These are phyloP conservation scores for Sarocladium brachiariae DNA, from an alignment of 2,329 filamentous ascomycete genomes.

Conservation along the genomic window DNA sequence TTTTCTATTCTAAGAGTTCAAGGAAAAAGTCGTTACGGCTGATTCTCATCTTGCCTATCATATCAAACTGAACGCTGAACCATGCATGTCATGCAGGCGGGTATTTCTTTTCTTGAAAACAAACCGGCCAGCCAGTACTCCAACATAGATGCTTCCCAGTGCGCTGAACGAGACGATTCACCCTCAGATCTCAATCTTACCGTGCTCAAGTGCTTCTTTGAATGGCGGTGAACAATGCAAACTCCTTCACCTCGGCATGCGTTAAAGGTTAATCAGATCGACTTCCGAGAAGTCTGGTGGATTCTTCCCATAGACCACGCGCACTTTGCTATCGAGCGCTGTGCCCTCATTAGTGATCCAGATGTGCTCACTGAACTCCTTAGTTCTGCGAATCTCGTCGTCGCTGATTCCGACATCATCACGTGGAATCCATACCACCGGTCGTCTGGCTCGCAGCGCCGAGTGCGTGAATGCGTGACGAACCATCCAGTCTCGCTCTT, in stretches of 20 bases:
- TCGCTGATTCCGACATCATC: conserved; percentile 87
- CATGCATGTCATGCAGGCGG: neutral
- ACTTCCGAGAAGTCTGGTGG: conserved; percentile 87
- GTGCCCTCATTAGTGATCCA: conserved; percentile 95
- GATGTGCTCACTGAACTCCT: conserved; percentile 68
- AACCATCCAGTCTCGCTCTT: conserved; percentile 79
- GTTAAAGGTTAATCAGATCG: conserved; percentile 72
- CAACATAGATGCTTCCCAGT: conserved; percentile 2
- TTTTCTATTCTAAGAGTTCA: neutral
- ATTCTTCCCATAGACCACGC: conserved; percentile 76
- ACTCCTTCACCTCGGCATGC: neutral
- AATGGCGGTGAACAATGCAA: neutral
- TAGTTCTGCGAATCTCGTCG: conserved; percentile 78
- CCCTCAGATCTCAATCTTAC: neutral
- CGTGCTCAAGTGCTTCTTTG: neutral
- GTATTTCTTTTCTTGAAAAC: conserved; percentile 5
- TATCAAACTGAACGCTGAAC: too few relatives aligned
- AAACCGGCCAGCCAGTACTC: too few relatives aligned
- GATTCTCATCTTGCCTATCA: too few relatives aligned
- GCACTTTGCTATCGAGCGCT: conserved; percentile 73
- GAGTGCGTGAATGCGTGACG: conserved; percentile 86
- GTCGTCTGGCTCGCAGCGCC: conserved; percentile 75
- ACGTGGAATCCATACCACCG: conserved; percentile 87
- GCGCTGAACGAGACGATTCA: neutral
- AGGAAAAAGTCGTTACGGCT: neutral